Conservation (phyloP, 805 yeast species). For the Soucietia sequanensis region DNA sequence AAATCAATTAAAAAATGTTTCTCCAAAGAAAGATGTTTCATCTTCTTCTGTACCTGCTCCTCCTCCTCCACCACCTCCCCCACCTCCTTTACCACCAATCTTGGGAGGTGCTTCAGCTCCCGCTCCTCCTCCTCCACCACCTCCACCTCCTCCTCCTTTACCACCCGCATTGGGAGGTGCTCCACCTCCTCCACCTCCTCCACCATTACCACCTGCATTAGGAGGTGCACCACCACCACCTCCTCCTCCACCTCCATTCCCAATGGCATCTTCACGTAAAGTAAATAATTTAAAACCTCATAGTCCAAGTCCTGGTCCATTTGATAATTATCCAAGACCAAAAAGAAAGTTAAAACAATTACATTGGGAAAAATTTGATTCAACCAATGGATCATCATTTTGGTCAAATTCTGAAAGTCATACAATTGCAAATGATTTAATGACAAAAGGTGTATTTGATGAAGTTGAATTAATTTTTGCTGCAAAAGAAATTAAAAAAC, state of each 20-base stretch:
- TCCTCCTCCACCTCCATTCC: conserved; percentile 30
- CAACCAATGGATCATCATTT: conserved; percentile 48
- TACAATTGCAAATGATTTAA: conserved; percentile 46
- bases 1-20: conserved; percentile 2
- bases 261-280: conserved; percentile 9
- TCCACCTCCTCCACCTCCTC: conserved; percentile 18
- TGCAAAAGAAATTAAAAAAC: conserved; percentile 50
- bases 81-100: conserved; percentile 13
- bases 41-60: conserved; percentile 4
- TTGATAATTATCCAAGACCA: conserved; percentile 55
- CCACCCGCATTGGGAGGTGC: conserved; percentile 14
- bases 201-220: conserved; percentile 20
- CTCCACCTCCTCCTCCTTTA: conserved; percentile 25
- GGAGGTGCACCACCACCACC: conserved; percentile 14
- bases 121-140: conserved; percentile 16
- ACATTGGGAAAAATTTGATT: conserved; percentile 77
- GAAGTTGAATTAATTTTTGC: conserved; percentile 63
- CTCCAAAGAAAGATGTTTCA: too few species aligned
- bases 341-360: conserved; percentile 67
- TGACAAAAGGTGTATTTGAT: conserved; percentile 59
- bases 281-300: conserved; percentile 4
- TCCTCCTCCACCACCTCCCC: conserved; percentile 24
- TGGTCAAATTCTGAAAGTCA: conserved; percentile 55
- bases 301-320: conserved; percentile 21
- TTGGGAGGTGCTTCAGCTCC: conserved; percentile 7